phyloP scores from a whole-genome alignment of 1,139 yeast species.

The Protomyces pachydermus region DNA sequence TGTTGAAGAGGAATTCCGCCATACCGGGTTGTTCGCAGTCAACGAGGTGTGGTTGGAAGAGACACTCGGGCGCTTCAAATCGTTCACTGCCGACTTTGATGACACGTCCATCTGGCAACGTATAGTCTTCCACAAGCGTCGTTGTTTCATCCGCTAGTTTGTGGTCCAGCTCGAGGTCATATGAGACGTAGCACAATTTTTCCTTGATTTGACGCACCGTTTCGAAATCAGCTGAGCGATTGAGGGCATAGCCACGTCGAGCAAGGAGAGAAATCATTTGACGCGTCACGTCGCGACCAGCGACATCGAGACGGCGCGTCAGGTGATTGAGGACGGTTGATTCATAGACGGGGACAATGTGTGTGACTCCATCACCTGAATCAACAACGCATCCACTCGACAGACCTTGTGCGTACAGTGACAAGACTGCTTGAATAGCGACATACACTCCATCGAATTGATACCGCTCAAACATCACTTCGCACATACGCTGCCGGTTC shows the following conservation, averaged over 20 bases:
- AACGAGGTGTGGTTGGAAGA: conserved; percentile 94
- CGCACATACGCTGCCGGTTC: conserved; percentile 91
- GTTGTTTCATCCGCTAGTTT: conserved; percentile 90
- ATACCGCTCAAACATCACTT: conserved; percentile 94
- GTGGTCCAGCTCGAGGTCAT: conserved; percentile 84
- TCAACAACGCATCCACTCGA: conserved; percentile 98
- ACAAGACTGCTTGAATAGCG: conserved; percentile 96
- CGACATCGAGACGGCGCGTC: conserved; percentile 89
- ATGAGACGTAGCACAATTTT: conserved; percentile 89
- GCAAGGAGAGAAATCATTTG: conserved; percentile 82
- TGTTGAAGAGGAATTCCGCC: conserved; percentile 85
- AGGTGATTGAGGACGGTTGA: conserved; percentile 90
- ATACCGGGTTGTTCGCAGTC: conserved; percentile 97
- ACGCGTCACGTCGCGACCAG: conserved; percentile 96
- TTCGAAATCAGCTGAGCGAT: conserved; percentile 97
- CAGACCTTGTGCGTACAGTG: conserved; percentile 82
- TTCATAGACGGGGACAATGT: conserved; percentile 95
- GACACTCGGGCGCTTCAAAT: conserved; percentile 96
- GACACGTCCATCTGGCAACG: conserved; percentile 91
- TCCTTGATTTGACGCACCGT: conserved; percentile 97
- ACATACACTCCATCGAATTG: conserved; percentile 95
- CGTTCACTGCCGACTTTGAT: conserved; percentile 93
- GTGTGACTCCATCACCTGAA: conserved; percentile 93
- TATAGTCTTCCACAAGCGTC: conserved; percentile 75
- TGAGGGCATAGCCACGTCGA: conserved; percentile 95